These are phyloP conservation scores for Nicotiana noctiflora DNA, from an alignment of 257 asterid genomes.

Conservation along the genomic window DNA sequence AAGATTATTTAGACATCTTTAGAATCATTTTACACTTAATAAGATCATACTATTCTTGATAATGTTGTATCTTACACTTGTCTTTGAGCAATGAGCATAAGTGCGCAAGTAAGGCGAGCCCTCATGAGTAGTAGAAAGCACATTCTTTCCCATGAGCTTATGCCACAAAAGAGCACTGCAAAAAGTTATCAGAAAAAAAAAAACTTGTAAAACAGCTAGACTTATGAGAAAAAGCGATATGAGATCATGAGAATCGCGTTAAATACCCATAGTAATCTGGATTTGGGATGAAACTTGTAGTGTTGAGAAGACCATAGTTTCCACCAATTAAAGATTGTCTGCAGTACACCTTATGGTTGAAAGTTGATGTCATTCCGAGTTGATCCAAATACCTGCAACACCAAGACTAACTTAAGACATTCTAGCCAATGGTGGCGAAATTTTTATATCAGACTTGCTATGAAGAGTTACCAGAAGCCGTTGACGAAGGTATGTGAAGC, in stretches of 20 bases:
- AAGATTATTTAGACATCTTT: not conserved
- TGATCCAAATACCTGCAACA: constrained; percentile 82
- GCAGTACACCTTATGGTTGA: constrained; percentile 74
- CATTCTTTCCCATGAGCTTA: constrained; percentile 65
- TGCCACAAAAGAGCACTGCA: constrained; percentile 73
- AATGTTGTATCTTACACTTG: constrained; percentile 29
- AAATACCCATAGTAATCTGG: constrained; percentile 84
- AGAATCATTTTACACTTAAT: not conserved
- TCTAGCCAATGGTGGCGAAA: not conserved
- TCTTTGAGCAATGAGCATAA: constrained; percentile 70
- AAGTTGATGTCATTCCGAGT: constrained; percentile 73
- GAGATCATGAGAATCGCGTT: not conserved
- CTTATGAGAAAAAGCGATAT: not conserved
- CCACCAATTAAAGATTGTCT: constrained; percentile 85
- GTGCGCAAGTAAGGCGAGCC: constrained; percentile 56
- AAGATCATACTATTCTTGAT: not conserved
- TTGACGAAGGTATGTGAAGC: constrained; percentile 63
- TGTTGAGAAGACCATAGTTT: constrained; percentile 71
- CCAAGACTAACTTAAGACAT: not conserved
- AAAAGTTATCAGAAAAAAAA: not conserved
- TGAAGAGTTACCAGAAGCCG: constrained; percentile 62
- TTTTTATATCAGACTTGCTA: not conserved
- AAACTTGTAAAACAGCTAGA: not conserved
- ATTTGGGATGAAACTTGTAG: constrained; percentile 59
- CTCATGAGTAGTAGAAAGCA: constrained; percentile 45